These are phyloP conservation scores for Chlamydomonas sphaeroides DNA, from an alignment of 139 green algal species.

Conservation along the genomic window DNA sequence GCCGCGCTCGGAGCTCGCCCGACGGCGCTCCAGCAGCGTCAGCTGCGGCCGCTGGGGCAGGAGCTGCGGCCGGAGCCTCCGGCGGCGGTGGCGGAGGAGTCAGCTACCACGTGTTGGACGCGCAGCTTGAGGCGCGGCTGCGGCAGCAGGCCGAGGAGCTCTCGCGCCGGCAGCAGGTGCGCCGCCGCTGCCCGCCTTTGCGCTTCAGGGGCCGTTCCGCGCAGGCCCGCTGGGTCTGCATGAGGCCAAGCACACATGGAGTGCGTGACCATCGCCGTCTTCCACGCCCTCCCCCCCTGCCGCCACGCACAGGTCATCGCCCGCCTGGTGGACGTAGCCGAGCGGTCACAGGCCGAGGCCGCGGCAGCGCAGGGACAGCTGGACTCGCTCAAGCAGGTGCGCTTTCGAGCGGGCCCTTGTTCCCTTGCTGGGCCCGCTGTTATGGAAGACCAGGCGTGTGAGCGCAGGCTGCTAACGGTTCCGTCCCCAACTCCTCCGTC, in stretches of 20 bases:
- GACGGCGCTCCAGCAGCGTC: not conserved
- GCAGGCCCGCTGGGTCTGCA: no score
- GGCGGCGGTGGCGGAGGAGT: not conserved
- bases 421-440: no score
- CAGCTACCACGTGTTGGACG: constrained; percentile 21
- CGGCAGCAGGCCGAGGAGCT: constrained; percentile 45
- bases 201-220: no score
- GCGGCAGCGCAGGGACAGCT: not conserved
- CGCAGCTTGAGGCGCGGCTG: constrained; percentile 34
- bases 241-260: no score
- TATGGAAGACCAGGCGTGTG: no score
- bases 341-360: constrained; percentile 26
- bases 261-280: no score
- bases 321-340: constrained; percentile 38
- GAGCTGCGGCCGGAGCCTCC: not conserved
- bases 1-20: no score
- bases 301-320: constrained; percentile 31
- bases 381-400: constrained; percentile 1
- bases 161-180: constrained; percentile 38
- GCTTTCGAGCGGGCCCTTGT: no score
- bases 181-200: no score
- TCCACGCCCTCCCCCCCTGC: not conserved
- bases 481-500: no score
- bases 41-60: not conserved
- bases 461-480: no score